phyloP scores from a whole-genome alignment of 1,284 basidiomycete genomes.

The Apiotrichum siamense region DNA sequence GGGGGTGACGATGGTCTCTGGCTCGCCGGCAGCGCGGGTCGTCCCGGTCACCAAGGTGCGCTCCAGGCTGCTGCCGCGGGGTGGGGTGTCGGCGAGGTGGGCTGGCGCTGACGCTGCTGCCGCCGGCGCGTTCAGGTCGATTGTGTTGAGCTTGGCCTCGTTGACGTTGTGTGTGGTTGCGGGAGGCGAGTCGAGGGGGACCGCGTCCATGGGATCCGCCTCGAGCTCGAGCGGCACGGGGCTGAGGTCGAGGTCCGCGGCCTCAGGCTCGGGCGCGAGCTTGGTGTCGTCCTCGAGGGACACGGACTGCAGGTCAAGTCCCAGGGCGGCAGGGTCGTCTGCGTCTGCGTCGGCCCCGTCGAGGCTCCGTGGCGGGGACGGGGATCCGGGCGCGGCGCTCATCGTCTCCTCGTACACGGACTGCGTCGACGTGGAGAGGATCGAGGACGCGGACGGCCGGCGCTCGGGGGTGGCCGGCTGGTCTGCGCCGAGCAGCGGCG shows the following conservation, averaged over 20 bases:
- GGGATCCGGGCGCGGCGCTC: too few relatives aligned
- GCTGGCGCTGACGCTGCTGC: background rate
- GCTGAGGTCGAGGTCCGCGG: background rate
- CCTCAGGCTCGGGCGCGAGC: background rate
- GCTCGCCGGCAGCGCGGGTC: background rate
- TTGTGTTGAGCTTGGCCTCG: background rate
- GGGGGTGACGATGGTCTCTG: constrained; percentile 1
- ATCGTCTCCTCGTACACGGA: too few relatives aligned
- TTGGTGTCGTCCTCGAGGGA: background rate
- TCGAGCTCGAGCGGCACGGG: background rate
- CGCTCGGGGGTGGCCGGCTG: too few relatives aligned
- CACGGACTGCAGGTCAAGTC: too few relatives aligned
- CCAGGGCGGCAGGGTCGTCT: too few relatives aligned
- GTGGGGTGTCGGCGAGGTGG: too few relatives aligned
- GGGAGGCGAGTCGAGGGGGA: background rate
- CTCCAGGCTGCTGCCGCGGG: too few relatives aligned
- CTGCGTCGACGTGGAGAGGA: too few relatives aligned
- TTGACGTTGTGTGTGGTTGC: background rate
- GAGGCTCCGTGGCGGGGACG: too few relatives aligned
- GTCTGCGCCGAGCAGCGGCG: too few relatives aligned
- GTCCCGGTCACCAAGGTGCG: background rate
- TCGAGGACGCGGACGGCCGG: too few relatives aligned
- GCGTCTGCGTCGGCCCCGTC: too few relatives aligned
- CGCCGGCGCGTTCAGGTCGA: background rate
- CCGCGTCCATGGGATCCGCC: background rate